Conservation (phyloP, 2,329 filamentous ascomycete species). For the Cercospora sojina region DNA sequence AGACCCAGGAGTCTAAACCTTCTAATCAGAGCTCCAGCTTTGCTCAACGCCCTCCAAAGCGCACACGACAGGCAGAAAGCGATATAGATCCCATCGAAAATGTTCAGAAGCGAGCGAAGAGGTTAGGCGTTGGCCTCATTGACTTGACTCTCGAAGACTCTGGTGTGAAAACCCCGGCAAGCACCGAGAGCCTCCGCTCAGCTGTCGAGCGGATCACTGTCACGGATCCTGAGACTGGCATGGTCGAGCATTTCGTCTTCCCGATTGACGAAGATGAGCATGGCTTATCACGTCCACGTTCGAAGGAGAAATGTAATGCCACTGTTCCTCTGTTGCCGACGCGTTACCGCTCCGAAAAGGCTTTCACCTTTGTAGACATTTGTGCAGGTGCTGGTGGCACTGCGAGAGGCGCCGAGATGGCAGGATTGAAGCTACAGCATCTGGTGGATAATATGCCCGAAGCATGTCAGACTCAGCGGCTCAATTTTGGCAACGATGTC, state of each 20-base stretch:
- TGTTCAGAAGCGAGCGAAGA: neutral
- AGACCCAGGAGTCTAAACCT: neutral
- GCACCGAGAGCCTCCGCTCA: no score
- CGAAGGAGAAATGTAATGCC: neutral
- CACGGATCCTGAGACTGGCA: neutral
- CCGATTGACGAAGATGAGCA: neutral
- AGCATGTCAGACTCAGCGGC: neutral
- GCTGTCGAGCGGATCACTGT: no score
- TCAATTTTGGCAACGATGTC: neutral
- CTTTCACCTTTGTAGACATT: conserved; percentile 49
- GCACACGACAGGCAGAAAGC: neutral
- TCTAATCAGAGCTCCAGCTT: neutral
- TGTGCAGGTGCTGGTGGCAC: conserved; percentile 74
- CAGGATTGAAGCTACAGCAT: conserved; percentile 60
- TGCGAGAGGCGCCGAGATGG: conserved; percentile 60
- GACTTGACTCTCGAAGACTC: no score
- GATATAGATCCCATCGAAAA: no score
- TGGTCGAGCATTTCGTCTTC: neutral
- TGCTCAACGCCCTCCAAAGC: neutral
- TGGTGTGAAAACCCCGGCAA: no score
- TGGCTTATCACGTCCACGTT: neutral
- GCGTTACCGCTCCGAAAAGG: neutral
- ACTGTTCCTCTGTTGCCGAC: neutral
- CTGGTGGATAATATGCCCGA: conserved; percentile 51
- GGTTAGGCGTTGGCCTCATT: neutral